Percentiles rank a stretch among this genome's conserved stretches.
Evolutionary conservation across 352 stramenopile species (phyloP).

Genomic region (Phytophthora agathidicida): DNA sequence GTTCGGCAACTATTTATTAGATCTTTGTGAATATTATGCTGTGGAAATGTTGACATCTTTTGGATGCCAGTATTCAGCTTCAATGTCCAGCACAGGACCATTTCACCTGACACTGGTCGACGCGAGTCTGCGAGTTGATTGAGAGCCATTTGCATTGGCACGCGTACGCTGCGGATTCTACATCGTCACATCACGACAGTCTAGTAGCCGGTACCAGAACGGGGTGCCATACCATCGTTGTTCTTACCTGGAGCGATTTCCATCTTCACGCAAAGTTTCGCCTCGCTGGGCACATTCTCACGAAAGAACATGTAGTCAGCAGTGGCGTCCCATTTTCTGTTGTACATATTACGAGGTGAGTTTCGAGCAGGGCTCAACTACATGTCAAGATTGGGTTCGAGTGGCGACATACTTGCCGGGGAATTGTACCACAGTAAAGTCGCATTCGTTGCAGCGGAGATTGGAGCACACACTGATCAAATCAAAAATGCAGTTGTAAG

Average conservation of each 20-base stretch:
- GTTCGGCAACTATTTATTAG: constrained; percentile 29
- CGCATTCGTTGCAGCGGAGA: constrained; percentile 82
- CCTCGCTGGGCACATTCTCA: constrained; percentile 78
- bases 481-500: constrained; percentile 1
- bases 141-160: constrained; percentile 87
- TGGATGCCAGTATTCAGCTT: not conserved
- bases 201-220: constrained; percentile 2
- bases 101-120: constrained; percentile 65
- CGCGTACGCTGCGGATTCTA: constrained; percentile 69
- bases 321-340: constrained; percentile 68
- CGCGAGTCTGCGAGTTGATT: constrained; percentile 52
- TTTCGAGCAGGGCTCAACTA: not conserved
- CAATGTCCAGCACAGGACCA: constrained; percentile 77
- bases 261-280: constrained; percentile 72
- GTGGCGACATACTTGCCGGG: constrained; percentile 54
- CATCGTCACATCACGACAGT: not conserved
- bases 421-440: constrained; percentile 85
- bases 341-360: not conserved
- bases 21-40: constrained; percentile 14
- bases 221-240: not conserved
- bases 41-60: constrained; percentile 9
- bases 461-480: constrained; percentile 62
- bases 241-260: constrained; percentile 49
- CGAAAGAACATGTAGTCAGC: constrained; percentile 89
- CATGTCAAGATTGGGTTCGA: not conserved